Percentiles rank a stretch among this genome's conserved stretches.
Evolutionary conservation across 225 moss, liverwort and hornwort species (phyloP).

Genomic region (Pleurozium schreberi): DNA sequence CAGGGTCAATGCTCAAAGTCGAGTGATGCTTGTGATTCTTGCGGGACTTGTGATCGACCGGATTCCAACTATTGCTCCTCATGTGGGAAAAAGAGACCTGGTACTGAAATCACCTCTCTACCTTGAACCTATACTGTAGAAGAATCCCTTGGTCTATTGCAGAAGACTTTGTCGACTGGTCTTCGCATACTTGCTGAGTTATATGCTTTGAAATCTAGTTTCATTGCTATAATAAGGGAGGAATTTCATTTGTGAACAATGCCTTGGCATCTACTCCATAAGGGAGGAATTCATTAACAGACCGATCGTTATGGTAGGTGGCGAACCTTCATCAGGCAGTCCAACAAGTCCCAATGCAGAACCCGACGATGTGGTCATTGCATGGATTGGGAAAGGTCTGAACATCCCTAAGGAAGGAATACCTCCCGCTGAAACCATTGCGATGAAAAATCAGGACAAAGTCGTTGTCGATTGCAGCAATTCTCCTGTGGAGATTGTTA

Average conservation of each 20-base stretch:
- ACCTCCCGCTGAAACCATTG: neutral
- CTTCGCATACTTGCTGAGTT: neutral
- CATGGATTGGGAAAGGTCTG: neutral
- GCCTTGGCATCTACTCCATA: neutral
- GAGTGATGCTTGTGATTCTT: slow-evolving; percentile 16
- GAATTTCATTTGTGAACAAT: neutral
- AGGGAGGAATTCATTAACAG: neutral
- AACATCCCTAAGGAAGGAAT: neutral
- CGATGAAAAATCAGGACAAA: neutral
- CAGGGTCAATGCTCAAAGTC: slow-evolving; percentile 7
- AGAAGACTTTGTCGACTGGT: neutral
- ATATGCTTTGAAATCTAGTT: neutral
- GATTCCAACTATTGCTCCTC: slow-evolving; percentile 21
- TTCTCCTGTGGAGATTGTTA: slow-evolving; percentile 5
- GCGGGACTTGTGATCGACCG: slow-evolving; percentile 7
- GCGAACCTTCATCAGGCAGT: neutral
- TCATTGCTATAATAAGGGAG: neutral
- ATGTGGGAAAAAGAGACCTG: slow-evolving; percentile 19
- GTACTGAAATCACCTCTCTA: neutral
- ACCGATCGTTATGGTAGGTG: neutral
- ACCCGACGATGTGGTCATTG: slow-evolving; percentile 2
- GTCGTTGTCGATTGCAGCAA: neutral
- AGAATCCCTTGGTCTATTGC: neutral
- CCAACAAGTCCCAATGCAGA: neutral
- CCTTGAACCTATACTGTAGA: neutral